phyloP scores from a whole-genome alignment of 352 stramenopile species.

The Peronospora farinosa region DNA sequence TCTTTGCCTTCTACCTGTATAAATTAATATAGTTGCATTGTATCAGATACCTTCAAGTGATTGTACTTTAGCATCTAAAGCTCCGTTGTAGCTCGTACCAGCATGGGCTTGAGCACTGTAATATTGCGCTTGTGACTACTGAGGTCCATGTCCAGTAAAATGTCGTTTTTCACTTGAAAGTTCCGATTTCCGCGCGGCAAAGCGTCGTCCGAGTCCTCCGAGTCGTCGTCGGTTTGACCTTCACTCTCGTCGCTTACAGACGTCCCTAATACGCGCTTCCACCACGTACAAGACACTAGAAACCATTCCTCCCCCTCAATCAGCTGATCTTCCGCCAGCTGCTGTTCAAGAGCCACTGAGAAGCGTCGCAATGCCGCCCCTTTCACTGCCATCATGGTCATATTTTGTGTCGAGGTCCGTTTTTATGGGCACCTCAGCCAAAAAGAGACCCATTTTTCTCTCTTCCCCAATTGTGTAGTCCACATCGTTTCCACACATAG shows the following conservation, averaged over 20 bases:
- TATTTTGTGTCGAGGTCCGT: background rate
- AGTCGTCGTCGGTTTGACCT: constrained; percentile 32
- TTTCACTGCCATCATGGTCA: background rate
- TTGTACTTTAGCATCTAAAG: constrained; percentile 4
- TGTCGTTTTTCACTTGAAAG: constrained; percentile 34
- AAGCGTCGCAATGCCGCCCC: constrained; percentile 9
- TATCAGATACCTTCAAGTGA: background rate
- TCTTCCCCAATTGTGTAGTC: background rate
- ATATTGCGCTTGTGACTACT: constrained; percentile 38
- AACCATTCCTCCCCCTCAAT: constrained; percentile 55
- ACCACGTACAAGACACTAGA: constrained; percentile 51
- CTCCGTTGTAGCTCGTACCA: constrained; percentile 26
- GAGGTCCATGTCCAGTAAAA: constrained; percentile 41
- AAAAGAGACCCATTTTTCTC: too few species aligned
- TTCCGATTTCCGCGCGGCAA: constrained; percentile 9
- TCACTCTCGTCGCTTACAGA: constrained; percentile 16
- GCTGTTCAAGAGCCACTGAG: constrained; percentile 19
- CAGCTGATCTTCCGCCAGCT: constrained; percentile 36
- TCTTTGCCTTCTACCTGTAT: constrained; percentile 51
- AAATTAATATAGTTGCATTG: constrained; percentile 1
- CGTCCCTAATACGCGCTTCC: constrained; percentile 32
- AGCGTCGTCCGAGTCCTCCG: constrained; percentile 22
- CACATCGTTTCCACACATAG: background rate
- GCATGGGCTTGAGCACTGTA: constrained; percentile 50
- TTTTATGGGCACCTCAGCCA: too few species aligned